Conservation (phyloP, 2,329 filamentous ascomycete genomes). For the Nakataea oryzae region DNA sequence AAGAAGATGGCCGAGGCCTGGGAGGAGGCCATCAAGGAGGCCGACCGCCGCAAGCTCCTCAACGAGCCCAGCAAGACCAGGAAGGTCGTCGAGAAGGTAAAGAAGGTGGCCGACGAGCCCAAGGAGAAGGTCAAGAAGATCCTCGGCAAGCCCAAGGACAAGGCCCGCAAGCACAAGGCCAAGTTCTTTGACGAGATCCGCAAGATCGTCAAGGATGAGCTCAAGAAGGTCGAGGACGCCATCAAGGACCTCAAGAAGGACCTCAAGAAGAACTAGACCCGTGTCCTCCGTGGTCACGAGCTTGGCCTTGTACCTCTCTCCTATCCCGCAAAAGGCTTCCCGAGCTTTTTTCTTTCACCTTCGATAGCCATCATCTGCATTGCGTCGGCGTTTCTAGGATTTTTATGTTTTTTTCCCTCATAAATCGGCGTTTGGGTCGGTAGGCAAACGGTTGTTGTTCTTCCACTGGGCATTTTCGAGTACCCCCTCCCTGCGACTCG, state of each 20-base stretch:
- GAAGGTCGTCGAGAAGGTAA: not conserved
- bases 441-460: not conserved
- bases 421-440: not conserved
- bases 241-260: constrained; percentile 3
- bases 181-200: not conserved
- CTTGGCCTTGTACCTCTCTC: too few species aligned
- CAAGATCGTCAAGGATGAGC: constrained; percentile 1
- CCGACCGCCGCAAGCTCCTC: constrained; percentile 2
- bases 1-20: constrained; percentile 8
- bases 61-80: not conserved
- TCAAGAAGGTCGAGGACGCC: constrained; percentile 2
- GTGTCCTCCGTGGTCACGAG: not conserved
- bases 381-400: not conserved
- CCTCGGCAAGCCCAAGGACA: not conserved
- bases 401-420: too few species aligned
- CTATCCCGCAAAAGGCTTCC: too few species aligned
- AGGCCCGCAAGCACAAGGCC: not conserved
- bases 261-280: constrained; percentile 2
- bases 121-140: constrained; percentile 1
- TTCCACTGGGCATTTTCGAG: not conserved
- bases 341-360: too few species aligned
- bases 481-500: not conserved
- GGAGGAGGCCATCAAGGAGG: constrained; percentile 7
- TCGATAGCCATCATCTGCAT: not conserved
- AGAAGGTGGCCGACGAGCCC: not conserved